Percentiles rank a stretch among this genome's conserved stretches.
phyloP scores from a whole-genome alignment of 768 basidiomycete species.

The Lentinus tigrinus region DNA sequence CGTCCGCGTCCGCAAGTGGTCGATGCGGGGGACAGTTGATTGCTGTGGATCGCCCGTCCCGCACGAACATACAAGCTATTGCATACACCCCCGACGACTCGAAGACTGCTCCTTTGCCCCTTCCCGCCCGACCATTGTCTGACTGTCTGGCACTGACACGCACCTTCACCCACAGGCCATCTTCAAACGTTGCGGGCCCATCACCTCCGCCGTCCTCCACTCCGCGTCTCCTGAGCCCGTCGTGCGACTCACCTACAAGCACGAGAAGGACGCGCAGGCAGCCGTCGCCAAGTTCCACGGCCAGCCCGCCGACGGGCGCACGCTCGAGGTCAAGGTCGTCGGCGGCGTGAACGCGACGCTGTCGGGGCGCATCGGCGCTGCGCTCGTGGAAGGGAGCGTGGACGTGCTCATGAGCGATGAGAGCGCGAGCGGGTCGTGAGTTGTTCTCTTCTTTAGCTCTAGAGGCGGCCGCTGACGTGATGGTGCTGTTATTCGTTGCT shows the following conservation, averaged over 20 bases:
- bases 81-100: too few relatives aligned
- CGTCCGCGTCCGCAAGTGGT: too few relatives aligned
- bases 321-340: slow-evolving; percentile 62
- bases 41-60: too few relatives aligned
- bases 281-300: slow-evolving; percentile 77
- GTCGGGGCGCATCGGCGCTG: slow-evolving; percentile 54
- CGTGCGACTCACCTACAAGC: slow-evolving; percentile 75
- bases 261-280: slow-evolving; percentile 54
- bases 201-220: slow-evolving; percentile 41
- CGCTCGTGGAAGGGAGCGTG: slow-evolving; percentile 39
- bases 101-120: too few relatives aligned
- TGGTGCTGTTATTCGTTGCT: not conserved
- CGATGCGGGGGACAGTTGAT: too few relatives aligned
- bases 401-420: slow-evolving; percentile 56
- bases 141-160: too few relatives aligned
- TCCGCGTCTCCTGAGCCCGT: slow-evolving; percentile 40
- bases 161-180: slow-evolving; percentile 51
- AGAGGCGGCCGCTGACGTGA: not conserved
- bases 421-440: slow-evolving; percentile 54
- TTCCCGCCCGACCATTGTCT: too few relatives aligned
- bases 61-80: too few relatives aligned
- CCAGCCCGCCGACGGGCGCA: slow-evolving; percentile 80
- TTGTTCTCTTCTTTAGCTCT: slow-evolving; percentile 19
- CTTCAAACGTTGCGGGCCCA: slow-evolving; percentile 76
- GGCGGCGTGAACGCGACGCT: slow-evolving; percentile 56